These are phyloP conservation scores for Saururus chinensis DNA, from an alignment of 164 flowering plant species.

Conservation along the genomic window DNA sequence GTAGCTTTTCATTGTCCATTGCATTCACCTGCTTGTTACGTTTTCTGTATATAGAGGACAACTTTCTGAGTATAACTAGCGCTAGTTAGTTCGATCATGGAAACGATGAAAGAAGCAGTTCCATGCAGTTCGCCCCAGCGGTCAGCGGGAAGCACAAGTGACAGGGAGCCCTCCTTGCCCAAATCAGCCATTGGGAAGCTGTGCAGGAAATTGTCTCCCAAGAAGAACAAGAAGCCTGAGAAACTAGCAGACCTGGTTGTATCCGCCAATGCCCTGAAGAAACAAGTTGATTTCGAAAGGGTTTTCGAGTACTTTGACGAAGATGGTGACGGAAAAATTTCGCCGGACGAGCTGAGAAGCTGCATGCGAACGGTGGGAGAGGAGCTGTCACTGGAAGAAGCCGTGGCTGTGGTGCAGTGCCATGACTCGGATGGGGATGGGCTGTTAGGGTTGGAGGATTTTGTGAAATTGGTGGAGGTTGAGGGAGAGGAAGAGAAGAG, in stretches of 20 bases:
- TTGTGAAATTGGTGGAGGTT: conserved; percentile 6
- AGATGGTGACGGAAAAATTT: conserved; percentile 22
- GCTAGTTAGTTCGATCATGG: too few relatives aligned
- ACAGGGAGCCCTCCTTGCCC: too few relatives aligned
- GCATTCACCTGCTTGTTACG: too few relatives aligned
- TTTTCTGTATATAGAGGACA: too few relatives aligned
- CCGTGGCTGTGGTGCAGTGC: conserved; percentile 3
- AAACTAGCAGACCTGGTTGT: not conserved
- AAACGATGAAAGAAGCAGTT: too few relatives aligned
- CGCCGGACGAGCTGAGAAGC: conserved; percentile 14
- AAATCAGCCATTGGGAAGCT: not conserved
- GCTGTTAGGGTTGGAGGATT: conserved; percentile 9
- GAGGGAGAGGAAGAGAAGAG: conserved; percentile 11
- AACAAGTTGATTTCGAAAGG: not conserved
- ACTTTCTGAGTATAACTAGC: too few relatives aligned
- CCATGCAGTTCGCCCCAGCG: too few relatives aligned
- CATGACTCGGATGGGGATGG: conserved; percentile 13
- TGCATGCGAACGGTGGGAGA: conserved; percentile 11
- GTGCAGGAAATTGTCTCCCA: not conserved
- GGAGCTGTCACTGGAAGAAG: conserved; percentile 5
- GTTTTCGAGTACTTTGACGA: conserved; percentile 24
- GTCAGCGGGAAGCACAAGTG: too few relatives aligned
- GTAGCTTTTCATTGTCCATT: too few relatives aligned
- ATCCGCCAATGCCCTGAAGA: not conserved
- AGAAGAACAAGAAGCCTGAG: not conserved